phyloP scores from a whole-genome alignment of 2,329 filamentous ascomycete species.

The Cladosporium austrohemisphaericum region DNA sequence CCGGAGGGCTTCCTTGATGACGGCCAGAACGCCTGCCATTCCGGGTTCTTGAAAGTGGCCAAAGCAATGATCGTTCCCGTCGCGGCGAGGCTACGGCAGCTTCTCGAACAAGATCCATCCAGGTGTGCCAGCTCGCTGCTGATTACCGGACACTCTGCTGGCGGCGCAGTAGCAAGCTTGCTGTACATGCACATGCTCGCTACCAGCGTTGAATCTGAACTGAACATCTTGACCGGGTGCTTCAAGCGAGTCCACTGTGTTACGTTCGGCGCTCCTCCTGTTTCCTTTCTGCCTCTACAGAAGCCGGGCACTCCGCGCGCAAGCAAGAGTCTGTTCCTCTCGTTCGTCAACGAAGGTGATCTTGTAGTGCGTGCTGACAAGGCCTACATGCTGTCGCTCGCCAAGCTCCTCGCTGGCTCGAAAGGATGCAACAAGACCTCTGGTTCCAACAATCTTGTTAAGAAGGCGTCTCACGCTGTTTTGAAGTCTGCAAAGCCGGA shows the following conservation, averaged over 20 bases:
- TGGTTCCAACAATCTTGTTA: background rate
- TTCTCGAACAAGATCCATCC: slow-evolving; percentile 68
- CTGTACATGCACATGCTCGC: slow-evolving; percentile 79
- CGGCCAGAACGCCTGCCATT: slow-evolving; percentile 70
- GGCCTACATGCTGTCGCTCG: slow-evolving; percentile 66
- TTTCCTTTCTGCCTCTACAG: slow-evolving; percentile 65
- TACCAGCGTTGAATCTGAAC: slow-evolving; percentile 59
- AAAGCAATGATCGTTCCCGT: slow-evolving; percentile 71
- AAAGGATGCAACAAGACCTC: background rate
- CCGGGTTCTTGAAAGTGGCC: slow-evolving; percentile 74
- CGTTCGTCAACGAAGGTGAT: slow-evolving; percentile 83
- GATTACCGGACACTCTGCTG: slow-evolving; percentile 82
- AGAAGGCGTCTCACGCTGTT: slow-evolving; percentile 17
- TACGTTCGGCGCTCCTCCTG: slow-evolving; percentile 78
- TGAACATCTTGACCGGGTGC: slow-evolving; percentile 62
- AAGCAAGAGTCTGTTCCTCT: slow-evolving; percentile 69
- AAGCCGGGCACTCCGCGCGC: slow-evolving; percentile 48
- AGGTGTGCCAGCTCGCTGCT: slow-evolving; percentile 66
- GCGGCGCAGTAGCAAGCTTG: slow-evolving; percentile 75
- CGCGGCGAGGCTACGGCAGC: slow-evolving; percentile 62
- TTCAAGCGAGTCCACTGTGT: slow-evolving; percentile 81
- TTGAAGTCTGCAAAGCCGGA: slow-evolving; percentile 1
- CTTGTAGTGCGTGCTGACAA: slow-evolving; percentile 74
- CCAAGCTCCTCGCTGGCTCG: slow-evolving; percentile 62
- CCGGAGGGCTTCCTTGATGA: slow-evolving; percentile 74